These are phyloP conservation scores for Ophiostoma triangulosporum DNA, from an alignment of 2,329 filamentous ascomycete genomes.

Conservation along the genomic window DNA sequence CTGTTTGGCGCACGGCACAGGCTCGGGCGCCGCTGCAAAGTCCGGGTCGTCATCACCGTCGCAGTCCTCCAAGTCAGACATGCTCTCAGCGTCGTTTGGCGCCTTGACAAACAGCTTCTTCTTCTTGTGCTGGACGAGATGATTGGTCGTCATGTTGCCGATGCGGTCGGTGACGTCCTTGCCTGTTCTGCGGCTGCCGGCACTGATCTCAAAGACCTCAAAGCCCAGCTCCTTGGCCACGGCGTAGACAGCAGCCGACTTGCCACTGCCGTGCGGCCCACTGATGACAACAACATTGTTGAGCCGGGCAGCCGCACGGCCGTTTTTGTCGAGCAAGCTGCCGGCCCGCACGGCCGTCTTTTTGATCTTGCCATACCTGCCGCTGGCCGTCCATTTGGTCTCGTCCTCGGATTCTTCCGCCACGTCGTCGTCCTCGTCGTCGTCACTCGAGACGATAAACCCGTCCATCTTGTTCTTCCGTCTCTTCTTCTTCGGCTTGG, in stretches of 20 bases:
- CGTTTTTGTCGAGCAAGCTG: conserved; percentile 18
- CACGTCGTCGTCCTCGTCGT: conserved; percentile 60
- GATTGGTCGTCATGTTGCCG: conserved; percentile 93
- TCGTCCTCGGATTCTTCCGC: conserved; percentile 54
- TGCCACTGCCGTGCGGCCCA: conserved; percentile 80
- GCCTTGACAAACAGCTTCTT: not conserved
- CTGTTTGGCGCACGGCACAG: conserved; percentile 44
- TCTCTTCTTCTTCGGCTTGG: conserved; percentile 39
- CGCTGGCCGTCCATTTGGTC: conserved; percentile 28
- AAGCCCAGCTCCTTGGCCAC: conserved; percentile 85
- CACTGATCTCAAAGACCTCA: conserved; percentile 89
- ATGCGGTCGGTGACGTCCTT: conserved; percentile 85
- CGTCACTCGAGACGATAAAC: conserved; percentile 68
- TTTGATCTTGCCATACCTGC: conserved; percentile 26
- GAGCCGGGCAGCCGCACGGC: conserved; percentile 31
- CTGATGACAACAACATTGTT: conserved; percentile 77
- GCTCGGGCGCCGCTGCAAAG: not conserved
- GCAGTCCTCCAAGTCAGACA: conserved; percentile 4
- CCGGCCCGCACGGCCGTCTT: conserved; percentile 41
- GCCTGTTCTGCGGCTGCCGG: conserved; percentile 68
- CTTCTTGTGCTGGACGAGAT: conserved; percentile 56
- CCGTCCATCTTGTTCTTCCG: conserved; percentile 64
- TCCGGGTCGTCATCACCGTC: conserved; percentile 6
- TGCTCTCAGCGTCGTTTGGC: conserved; percentile 20
- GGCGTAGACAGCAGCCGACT: conserved; percentile 84